These are phyloP conservation scores for Aspergillus sp. DNA, from an alignment of 2,329 filamentous ascomycete species.

Conservation along the genomic window DNA sequence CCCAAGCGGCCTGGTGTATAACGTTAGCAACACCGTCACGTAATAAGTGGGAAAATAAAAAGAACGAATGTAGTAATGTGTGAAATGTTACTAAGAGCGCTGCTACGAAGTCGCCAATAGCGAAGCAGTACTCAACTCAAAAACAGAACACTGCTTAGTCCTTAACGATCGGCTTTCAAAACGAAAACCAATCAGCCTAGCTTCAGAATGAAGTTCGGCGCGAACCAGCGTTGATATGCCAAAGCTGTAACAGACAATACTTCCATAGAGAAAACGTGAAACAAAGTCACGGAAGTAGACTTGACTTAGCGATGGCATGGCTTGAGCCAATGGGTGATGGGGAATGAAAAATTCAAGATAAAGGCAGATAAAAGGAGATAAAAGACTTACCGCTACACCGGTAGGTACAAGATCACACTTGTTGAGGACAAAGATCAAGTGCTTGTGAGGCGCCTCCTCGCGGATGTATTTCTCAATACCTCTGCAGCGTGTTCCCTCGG, in stretches of 20 bases:
- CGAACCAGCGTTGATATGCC: slow-evolving; percentile 86
- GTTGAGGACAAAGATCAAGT: slow-evolving; percentile 84
- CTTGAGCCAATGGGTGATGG: slow-evolving; percentile 13
- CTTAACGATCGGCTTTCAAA: slow-evolving; percentile 80
- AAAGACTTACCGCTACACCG: slow-evolving; percentile 82
- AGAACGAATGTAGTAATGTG: slow-evolving; percentile 60
- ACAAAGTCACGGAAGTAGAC: slow-evolving; percentile 64
- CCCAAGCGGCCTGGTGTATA: slow-evolving; percentile 78
- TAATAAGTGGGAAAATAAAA: slow-evolving; percentile 28
- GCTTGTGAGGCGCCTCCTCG: slow-evolving; percentile 94
- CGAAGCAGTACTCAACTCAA: slow-evolving; percentile 92
- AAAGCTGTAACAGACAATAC: slow-evolving; percentile 96
- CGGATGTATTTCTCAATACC: slow-evolving; percentile 91
- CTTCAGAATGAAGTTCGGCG: slow-evolving; percentile 63
- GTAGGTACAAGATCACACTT: slow-evolving; percentile 94
- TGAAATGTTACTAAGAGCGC: slow-evolving; percentile 99
- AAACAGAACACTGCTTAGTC: slow-evolving; percentile 78
- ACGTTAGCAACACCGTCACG: slow-evolving; percentile 32
- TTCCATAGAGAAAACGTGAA: slow-evolving; percentile 65
- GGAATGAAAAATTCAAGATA: neutral
- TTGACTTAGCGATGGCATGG: slow-evolving; percentile 78
- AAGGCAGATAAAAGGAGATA: neutral
- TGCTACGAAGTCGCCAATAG: slow-evolving; percentile 65
- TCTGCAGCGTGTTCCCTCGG: slow-evolving; percentile 82
- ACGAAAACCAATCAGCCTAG: slow-evolving; percentile 76